Percentiles rank a stretch among this genome's conserved stretches.
phyloP scores from a whole-genome alignment of 1,139 yeast genomes.

The Blastobotrys petasosporus region DNA sequence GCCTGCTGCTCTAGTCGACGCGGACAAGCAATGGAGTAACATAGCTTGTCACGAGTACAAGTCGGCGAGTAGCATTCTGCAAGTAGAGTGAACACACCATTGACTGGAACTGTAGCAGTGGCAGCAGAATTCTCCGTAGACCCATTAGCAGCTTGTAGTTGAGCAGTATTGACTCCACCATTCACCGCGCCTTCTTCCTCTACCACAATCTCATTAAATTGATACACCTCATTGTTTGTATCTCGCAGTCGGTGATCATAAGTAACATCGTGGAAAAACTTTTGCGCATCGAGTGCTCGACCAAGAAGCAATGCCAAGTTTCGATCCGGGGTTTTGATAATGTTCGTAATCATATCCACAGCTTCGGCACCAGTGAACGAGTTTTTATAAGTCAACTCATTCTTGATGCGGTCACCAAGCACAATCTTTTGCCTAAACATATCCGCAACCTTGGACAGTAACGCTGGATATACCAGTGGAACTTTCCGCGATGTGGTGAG shows the following conservation, averaged over 20 bases:
- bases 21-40: conserved; percentile 97
- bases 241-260: conserved; percentile 91
- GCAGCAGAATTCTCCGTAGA: background rate
- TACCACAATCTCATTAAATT: conserved; percentile 55
- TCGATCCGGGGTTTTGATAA: conserved; percentile 85
- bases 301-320: conserved; percentile 85
- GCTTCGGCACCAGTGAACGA: conserved; percentile 95
- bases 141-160: background rate
- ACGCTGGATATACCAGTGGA: conserved; percentile 81
- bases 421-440: conserved; percentile 67
- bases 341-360: conserved; percentile 77
- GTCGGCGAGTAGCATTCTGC: conserved; percentile 97
- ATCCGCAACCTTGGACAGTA: conserved; percentile 77
- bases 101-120: conserved; percentile 37
- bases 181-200: conserved; percentile 19
- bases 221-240: conserved; percentile 81
- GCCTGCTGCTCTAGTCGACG: conserved; percentile 95
- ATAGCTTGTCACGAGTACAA: conserved; percentile 78
- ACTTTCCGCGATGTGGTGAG: conserved; percentile 43
- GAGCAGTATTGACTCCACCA: background rate
- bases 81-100: conserved; percentile 87
- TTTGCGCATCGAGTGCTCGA: conserved; percentile 89
- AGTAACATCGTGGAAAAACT: conserved; percentile 90
- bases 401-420: conserved; percentile 76
- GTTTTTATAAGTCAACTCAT: conserved; percentile 91